phyloP scores from a whole-genome alignment of 176 grass and related monocot species.

The Eragrostis curvula region DNA sequence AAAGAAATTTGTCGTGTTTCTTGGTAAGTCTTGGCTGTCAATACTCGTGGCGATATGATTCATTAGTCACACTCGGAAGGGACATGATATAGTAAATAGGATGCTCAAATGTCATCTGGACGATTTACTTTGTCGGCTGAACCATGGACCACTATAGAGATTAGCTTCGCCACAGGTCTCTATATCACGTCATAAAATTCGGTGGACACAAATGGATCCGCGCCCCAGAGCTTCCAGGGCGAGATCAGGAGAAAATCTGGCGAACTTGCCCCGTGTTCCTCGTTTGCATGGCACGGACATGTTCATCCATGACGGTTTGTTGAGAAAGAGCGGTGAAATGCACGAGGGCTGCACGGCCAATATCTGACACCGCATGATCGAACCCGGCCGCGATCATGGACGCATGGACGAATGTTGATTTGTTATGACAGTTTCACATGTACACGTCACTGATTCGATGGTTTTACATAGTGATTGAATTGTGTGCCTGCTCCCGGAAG shows the following conservation, averaged over 20 bases:
- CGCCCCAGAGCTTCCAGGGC: not conserved
- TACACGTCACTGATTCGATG: not conserved
- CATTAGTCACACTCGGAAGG: not conserved
- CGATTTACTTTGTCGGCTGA: not conserved
- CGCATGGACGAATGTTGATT: not conserved
- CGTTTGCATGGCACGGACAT: slow-evolving; percentile 4
- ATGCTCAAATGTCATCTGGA: not conserved
- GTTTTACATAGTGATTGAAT: not conserved
- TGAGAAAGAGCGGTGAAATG: not conserved
- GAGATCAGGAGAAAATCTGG: slow-evolving; percentile 12
- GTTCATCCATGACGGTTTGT: not conserved
- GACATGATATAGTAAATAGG: not conserved
- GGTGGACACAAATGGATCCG: not conserved
- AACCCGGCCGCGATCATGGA: not conserved
- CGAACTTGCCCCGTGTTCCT: not conserved
- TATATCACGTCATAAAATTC: not conserved
- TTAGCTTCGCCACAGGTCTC: not conserved
- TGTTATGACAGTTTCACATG: not conserved
- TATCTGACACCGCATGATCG: slow-evolving; percentile 20
- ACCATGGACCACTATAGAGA: not conserved
- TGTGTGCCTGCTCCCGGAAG: not conserved
- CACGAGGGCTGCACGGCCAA: slow-evolving; percentile 18
- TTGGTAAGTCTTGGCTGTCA: not conserved
- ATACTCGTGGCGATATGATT: not conserved
- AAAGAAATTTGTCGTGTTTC: not conserved